phyloP scores from a whole-genome alignment of 768 basidiomycete species.

The Pulveroboletus ravenelii region DNA sequence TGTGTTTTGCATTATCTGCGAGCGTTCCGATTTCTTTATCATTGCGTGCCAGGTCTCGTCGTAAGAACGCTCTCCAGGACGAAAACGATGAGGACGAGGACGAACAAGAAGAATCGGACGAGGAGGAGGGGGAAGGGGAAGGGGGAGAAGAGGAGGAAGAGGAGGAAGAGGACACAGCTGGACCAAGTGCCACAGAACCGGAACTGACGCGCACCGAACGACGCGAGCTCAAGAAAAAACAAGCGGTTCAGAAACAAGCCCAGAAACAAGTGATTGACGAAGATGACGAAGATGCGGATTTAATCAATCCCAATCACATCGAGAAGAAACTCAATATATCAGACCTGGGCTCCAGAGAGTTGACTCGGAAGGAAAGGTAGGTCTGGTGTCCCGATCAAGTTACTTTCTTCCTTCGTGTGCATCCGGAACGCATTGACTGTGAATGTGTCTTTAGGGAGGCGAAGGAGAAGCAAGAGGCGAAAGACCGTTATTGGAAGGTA shows the following conservation, averaged over 20 bases:
- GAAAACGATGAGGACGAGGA: constrained; percentile 38
- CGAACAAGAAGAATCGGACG: constrained; percentile 13
- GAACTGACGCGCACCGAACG: constrained; percentile 71
- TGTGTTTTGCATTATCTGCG: constrained; percentile 8
- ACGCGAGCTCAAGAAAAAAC: constrained; percentile 80
- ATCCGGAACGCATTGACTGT: neutral
- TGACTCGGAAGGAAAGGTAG: constrained; percentile 64
- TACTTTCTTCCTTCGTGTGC: neutral
- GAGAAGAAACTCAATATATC: constrained; percentile 72
- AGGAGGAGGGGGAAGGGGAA: constrained; percentile 34
- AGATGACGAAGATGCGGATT: constrained; percentile 61
- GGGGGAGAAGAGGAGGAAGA: constrained; percentile 41
- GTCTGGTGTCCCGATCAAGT: constrained; percentile 6
- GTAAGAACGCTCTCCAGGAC: constrained; percentile 29
- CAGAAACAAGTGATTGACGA: constrained; percentile 37
- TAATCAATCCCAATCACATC: constrained; percentile 77
- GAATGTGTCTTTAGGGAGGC: constrained; percentile 55
- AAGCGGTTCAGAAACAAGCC: constrained; percentile 45
- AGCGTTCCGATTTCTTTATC: constrained; percentile 11
- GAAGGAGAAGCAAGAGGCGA: constrained; percentile 88
- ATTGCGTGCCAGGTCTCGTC: constrained; percentile 13
- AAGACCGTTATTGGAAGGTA: constrained; percentile 86
- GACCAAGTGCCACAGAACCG: constrained; percentile 32
- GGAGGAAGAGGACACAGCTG: constrained; percentile 34
- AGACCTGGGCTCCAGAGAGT: constrained; percentile 62